These are phyloP conservation scores for Picea mariana DNA, from an alignment of 83 land plant genomes.

Conservation along the genomic window DNA sequence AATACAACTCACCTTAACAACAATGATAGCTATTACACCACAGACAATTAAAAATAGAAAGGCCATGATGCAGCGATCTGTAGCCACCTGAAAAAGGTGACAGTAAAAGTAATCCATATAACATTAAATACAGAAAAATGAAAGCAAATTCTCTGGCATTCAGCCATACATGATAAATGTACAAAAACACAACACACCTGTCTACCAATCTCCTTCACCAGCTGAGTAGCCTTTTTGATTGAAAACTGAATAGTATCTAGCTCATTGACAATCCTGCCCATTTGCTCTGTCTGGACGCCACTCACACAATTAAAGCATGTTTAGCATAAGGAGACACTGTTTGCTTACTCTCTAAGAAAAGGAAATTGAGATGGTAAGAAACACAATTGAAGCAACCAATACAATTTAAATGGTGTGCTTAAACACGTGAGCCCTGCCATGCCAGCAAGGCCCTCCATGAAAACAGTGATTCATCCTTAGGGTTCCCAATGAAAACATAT, in stretches of 20 bases:
- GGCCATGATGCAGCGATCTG: slow-evolving; percentile 88
- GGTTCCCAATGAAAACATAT: too few relatives aligned
- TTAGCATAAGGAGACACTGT: too few relatives aligned
- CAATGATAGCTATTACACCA: slow-evolving; percentile 81
- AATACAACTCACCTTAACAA: slow-evolving; percentile 66
- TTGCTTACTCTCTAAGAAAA: too few relatives aligned
- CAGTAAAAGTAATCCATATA: not conserved
- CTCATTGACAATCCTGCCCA: slow-evolving; percentile 93
- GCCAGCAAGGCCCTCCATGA: too few relatives aligned
- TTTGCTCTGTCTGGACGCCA: slow-evolving; percentile 78
- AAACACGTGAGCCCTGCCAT: too few relatives aligned
- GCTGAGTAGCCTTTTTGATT: slow-evolving; percentile 87
- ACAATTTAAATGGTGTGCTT: too few relatives aligned
- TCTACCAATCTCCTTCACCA: slow-evolving; percentile 90
- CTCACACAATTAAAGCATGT: too few relatives aligned
- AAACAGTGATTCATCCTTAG: too few relatives aligned
- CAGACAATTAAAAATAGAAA: slow-evolving; percentile 79
- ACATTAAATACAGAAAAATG: not conserved
- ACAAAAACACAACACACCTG: slow-evolving; percentile 49
- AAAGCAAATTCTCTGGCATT: not conserved
- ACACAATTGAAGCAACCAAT: too few relatives aligned
- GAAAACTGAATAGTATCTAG: slow-evolving; percentile 91
- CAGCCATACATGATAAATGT: not conserved
- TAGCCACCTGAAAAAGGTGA: slow-evolving; percentile 62
- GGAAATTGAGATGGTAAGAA: too few relatives aligned